Evolutionary conservation across 2,329 filamentous ascomycete genomes (phyloP).

Genomic region (Verruconis gallopava): DNA sequence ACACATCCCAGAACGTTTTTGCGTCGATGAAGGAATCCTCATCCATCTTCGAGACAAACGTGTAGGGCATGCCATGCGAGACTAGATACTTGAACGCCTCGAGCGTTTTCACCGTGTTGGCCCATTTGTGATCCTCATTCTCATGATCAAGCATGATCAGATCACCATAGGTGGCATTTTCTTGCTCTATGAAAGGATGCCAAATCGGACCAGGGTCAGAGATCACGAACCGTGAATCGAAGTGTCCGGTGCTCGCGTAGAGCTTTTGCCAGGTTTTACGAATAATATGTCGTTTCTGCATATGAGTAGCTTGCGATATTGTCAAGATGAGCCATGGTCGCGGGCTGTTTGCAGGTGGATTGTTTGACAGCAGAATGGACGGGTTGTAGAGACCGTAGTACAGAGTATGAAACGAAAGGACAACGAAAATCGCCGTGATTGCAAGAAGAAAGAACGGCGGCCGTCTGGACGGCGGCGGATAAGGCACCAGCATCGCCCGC

Average conservation of each 20-base stretch:
- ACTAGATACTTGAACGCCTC: constrained; percentile 21
- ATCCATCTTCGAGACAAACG: constrained; percentile 23
- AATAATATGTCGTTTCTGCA: constrained; percentile 14
- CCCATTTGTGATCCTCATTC: constrained; percentile 19
- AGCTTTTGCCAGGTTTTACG: constrained; percentile 23
- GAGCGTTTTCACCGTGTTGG: constrained; percentile 25
- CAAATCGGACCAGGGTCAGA: constrained; percentile 20
- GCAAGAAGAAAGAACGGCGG: not conserved
- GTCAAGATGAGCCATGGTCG: constrained; percentile 5
- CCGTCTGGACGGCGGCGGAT: not conserved
- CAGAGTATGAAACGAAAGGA: not conserved
- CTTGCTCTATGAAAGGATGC: constrained; percentile 17
- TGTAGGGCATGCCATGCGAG: constrained; percentile 11
- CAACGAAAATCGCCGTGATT: not conserved
- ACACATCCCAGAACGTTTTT: constrained; percentile 21
- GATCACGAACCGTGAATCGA: constrained; percentile 21
- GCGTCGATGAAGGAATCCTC: constrained; percentile 23
- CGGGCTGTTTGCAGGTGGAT: not conserved
- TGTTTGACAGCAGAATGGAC: not conserved
- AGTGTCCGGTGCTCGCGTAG: constrained; percentile 17
- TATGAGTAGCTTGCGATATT: not conserved
- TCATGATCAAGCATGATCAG: constrained; percentile 23
- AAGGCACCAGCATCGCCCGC: not conserved
- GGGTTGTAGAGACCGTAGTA: not conserved
- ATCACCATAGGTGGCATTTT: constrained; percentile 24